Evolutionary conservation across 1,139 yeast species (phyloP), one percentile per base, ranked within the genome.

Genomic region (Diutina rugosa): DNA sequence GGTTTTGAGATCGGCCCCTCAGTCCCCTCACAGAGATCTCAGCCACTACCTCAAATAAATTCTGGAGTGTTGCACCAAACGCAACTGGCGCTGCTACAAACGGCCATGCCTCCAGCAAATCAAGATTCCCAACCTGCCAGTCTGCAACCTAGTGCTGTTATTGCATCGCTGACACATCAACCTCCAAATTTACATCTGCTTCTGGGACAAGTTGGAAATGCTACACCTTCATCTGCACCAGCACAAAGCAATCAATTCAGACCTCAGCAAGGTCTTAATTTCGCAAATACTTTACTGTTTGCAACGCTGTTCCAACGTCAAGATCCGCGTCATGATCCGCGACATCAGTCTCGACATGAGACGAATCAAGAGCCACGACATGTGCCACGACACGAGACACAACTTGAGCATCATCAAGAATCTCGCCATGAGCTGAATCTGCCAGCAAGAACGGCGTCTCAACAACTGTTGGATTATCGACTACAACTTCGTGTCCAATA

Each of bases 401-500:
- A 12, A 35, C 14, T 35, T 8, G 41, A 35, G 41, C 41, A 35
- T 35, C 41, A n/a, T 9, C 41, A 35, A 35, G 41, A 35, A 6
- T 35, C 41, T 12, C 41, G 41, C 10, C 41, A 9, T 35, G 41
- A 35, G 41, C 41, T 35, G 41, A 35, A 35, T 35, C 41, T 35
- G 41, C 41, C 41, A 10, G 41, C n/a, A 35, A 35, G 41, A 12
- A 10, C 41, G 41, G 14, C 41, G 14, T 35, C 41, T 10, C 41
- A 35, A 10, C 41, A 35, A 14, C 41, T 35, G 41, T 35, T 35
- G 41, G 41, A 35, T 16, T 35, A 35, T 10, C 41, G 41, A 35
- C 53, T 35, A 35, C 41, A 35, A 5, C n/a, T 35, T 10, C 59
- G 72, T 48, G 66, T 65, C 26, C 70, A 66, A 26, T 69, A 67